These are phyloP conservation scores for Xylariaceae sp. DNA, from an alignment of 2,329 filamentous ascomycete genomes.

Conservation along the genomic window DNA sequence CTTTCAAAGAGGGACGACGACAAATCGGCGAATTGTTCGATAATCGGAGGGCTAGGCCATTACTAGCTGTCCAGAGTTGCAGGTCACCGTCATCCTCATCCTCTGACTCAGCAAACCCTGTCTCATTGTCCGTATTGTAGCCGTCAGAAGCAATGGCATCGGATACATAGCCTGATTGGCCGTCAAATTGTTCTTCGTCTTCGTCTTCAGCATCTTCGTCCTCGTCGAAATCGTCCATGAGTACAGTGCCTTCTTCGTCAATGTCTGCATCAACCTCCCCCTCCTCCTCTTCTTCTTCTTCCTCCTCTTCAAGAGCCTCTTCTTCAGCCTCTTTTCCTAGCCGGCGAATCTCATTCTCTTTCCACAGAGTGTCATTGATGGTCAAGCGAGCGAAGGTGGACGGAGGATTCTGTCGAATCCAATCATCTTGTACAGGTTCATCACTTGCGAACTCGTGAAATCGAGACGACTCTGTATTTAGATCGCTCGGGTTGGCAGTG, in stretches of 20 bases:
- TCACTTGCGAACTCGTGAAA: conserved; percentile 96
- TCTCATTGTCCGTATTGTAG: conserved; percentile 77
- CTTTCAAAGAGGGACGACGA: conserved; percentile 51
- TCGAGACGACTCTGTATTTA: conserved; percentile 62
- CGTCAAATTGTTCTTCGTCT: conserved; percentile 58
- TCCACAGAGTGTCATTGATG: conserved; percentile 85
- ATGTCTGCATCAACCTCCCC: conserved; percentile 38
- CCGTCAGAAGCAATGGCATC: conserved; percentile 64
- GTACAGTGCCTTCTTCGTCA: conserved; percentile 56
- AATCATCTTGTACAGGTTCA: conserved; percentile 83
- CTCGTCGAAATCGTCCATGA: conserved; percentile 57
- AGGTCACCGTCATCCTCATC: conserved; percentile 70
- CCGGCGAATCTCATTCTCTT: conserved; percentile 87
- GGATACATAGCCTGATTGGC: conserved; percentile 63
- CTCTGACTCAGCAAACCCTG: conserved; percentile 72
- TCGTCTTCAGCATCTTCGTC: conserved; percentile 56
- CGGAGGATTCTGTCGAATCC: conserved; percentile 75
- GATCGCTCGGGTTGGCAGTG: conserved; percentile 56
- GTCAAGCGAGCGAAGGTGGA: conserved; percentile 76
- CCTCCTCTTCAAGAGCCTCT: conserved; percentile 78
- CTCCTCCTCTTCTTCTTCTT: conserved; percentile 61
- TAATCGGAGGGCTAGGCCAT: conserved; percentile 47
- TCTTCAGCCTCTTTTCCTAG: conserved; percentile 90
- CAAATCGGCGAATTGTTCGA: conserved; percentile 45
- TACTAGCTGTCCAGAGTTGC: conserved; percentile 61